Conservation (phyloP, 768 basidiomycete species). For the Mycena epipterygia region DNA sequence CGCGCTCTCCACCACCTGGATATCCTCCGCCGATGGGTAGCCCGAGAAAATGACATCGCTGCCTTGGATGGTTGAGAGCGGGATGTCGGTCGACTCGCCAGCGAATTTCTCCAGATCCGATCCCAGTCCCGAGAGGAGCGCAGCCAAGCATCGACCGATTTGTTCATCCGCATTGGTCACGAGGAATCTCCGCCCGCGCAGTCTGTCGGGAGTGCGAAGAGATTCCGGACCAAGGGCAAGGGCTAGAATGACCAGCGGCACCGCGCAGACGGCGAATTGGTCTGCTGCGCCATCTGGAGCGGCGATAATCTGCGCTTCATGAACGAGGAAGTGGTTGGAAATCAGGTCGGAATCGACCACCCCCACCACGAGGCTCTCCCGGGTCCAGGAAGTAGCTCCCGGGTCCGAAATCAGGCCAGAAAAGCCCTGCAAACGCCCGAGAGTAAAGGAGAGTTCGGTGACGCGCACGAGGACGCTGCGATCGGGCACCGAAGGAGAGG, state of each 20-base stretch:
- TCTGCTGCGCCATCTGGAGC: background rate
- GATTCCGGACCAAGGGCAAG: background rate
- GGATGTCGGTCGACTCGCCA: background rate
- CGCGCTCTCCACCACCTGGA: slow-evolving; percentile 4
- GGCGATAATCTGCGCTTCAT: slow-evolving; percentile 4
- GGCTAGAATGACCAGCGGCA: background rate
- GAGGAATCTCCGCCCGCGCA: background rate
- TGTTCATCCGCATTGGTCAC: background rate
- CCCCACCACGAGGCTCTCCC: background rate
- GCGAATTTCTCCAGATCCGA: too few species aligned
- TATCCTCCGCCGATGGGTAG: background rate
- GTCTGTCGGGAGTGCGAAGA: background rate
- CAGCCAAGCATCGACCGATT: background rate
- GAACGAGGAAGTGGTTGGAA: background rate
- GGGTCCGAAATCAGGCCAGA: background rate
- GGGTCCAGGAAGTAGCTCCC: background rate
- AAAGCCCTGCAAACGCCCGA: background rate
- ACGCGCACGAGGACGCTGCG: background rate
- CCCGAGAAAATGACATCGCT: background rate
- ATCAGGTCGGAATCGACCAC: background rate
- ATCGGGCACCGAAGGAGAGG: too few species aligned
- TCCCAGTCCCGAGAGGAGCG: background rate
- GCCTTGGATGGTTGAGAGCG: background rate
- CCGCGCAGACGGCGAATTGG: background rate
- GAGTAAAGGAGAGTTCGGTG: background rate